A percentile compares a stretch with the other conserved stretches of the same genome.
Evolutionary conservation across 495 filamentous ascomycete species (phyloP).

Genomic region (Penicillium tannophilum): DNA sequence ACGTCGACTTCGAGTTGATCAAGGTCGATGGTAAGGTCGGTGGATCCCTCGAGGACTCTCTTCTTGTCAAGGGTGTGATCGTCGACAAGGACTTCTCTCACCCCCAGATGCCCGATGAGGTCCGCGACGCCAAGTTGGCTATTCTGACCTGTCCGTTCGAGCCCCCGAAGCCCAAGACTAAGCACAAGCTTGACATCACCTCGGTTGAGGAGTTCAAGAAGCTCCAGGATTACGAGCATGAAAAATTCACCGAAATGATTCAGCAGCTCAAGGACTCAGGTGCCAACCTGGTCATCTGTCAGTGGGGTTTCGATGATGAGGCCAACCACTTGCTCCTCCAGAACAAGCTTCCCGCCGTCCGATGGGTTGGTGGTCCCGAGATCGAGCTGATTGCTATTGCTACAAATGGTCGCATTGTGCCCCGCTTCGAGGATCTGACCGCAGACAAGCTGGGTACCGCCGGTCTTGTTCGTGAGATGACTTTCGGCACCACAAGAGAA

Average conservation of each 20-base stretch:
- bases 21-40: constrained; percentile 99
- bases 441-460: constrained; percentile 87
- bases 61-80: constrained; percentile 96
- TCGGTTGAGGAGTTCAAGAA: constrained; percentile 97
- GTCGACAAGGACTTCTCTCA: constrained; percentile 99
- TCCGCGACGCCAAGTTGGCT: constrained; percentile 91
- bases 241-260: constrained; percentile 99
- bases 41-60: constrained; percentile 88
- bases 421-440: constrained; percentile 92
- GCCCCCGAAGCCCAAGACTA: constrained; percentile 99
- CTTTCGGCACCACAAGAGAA: constrained; percentile 94
- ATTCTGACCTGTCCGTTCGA: constrained; percentile 98
- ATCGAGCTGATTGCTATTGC: constrained; percentile 99
- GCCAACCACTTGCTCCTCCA: constrained; percentile 96
- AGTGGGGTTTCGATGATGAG: constrained; percentile 99
- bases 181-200: constrained; percentile 98
- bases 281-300: constrained; percentile 96
- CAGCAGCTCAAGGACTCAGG: constrained; percentile 96
- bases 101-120: constrained; percentile 96
- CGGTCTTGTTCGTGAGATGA: constrained; percentile 90
- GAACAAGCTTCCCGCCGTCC: constrained; percentile 91
- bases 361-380: constrained; percentile 98
- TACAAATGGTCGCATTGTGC: constrained; percentile 96
- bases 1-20: constrained; percentile 98
- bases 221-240: constrained; percentile 89